A percentile compares a stretch with the other conserved stretches of the same genome.
These are phyloP conservation scores for Cadophora sp. DNA, from an alignment of 2,329 filamentous ascomycete genomes.

Conservation along the genomic window DNA sequence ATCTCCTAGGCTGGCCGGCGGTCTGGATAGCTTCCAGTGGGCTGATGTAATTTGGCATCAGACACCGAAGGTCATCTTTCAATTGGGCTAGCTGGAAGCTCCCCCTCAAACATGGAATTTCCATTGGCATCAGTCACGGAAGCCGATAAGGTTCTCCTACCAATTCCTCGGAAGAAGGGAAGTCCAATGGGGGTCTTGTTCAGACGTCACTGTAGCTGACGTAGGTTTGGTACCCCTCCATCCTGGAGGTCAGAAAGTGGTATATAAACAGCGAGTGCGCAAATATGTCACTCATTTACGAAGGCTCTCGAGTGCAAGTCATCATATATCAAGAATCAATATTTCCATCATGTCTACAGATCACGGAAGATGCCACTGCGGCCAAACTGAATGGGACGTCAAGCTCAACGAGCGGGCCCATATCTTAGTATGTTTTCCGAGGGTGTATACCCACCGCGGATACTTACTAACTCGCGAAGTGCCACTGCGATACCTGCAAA, in stretches of 20 bases:
- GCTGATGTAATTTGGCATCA: neutral
- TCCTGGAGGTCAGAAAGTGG: neutral
- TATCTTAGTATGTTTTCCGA: conserved; percentile 42
- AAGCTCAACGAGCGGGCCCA: conserved; percentile 54
- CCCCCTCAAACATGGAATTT: neutral
- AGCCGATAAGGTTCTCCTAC: neutral
- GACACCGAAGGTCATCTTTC: neutral
- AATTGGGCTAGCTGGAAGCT: neutral
- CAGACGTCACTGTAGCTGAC: neutral
- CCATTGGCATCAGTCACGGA: neutral
- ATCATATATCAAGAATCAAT: too few relatives aligned
- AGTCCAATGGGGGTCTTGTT: neutral
- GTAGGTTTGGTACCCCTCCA: neutral
- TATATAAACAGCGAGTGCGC: conserved; percentile 2
- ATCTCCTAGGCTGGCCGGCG: neutral
- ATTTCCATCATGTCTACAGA: conserved; percentile 25
- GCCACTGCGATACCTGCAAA: conserved; percentile 68
- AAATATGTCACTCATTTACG: too few relatives aligned
- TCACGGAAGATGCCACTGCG: conserved; percentile 60
- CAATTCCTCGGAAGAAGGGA: neutral
- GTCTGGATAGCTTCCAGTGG: neutral
- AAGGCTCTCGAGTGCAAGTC: too few relatives aligned
- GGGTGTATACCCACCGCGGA: too few relatives aligned
- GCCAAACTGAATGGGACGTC: conserved; percentile 57
- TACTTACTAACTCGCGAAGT: conserved; percentile 35